Evolutionary conservation across 306 rosid genomes (phyloP).

Genomic region (Quercus mongolica): DNA sequence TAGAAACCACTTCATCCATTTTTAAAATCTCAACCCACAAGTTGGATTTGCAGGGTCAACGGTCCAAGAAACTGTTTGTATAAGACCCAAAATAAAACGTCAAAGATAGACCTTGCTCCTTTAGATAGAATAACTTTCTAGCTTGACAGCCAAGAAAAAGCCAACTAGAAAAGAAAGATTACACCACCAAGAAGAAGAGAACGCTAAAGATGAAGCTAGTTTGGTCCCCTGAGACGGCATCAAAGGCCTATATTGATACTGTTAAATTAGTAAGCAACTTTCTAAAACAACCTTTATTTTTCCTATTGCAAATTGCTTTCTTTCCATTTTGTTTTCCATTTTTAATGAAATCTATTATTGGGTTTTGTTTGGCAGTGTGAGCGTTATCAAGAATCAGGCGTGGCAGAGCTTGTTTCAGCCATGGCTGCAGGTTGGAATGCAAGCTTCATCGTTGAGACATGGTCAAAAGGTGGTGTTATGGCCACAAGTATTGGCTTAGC

Average conservation of each 20-base stretch:
- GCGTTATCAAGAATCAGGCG: constrained; percentile 62
- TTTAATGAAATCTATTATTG: background rate
- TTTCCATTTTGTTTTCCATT: background rate
- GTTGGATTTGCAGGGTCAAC: constrained; percentile 50
- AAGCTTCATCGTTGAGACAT: constrained; percentile 74
- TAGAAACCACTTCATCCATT: background rate
- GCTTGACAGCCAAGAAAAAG: constrained; percentile 9
- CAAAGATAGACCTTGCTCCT: constrained; percentile 2
- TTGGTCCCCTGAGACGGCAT: constrained; percentile 92
- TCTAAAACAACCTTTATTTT: background rate
- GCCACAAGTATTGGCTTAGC: constrained; percentile 69
- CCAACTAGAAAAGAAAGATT: background rate
- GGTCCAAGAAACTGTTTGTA: constrained; percentile 14
- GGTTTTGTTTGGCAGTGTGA: constrained; percentile 47
- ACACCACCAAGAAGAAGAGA: background rate
- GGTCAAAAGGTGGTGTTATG: constrained; percentile 76
- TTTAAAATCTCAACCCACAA: constrained; percentile 35
- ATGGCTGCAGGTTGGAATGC: constrained; percentile 98
- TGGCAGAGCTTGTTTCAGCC: constrained; percentile 79
- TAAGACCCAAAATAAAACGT: constrained; percentile 4
- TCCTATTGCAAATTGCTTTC: background rate
- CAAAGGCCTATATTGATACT: constrained; percentile 81
- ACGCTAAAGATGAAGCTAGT: constrained; percentile 57
- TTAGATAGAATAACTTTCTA: background rate
- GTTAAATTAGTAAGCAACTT: constrained; percentile 64